Conservation (phyloP, 495 filamentous ascomycete species). For the Jackrogersella minutella region DNA sequence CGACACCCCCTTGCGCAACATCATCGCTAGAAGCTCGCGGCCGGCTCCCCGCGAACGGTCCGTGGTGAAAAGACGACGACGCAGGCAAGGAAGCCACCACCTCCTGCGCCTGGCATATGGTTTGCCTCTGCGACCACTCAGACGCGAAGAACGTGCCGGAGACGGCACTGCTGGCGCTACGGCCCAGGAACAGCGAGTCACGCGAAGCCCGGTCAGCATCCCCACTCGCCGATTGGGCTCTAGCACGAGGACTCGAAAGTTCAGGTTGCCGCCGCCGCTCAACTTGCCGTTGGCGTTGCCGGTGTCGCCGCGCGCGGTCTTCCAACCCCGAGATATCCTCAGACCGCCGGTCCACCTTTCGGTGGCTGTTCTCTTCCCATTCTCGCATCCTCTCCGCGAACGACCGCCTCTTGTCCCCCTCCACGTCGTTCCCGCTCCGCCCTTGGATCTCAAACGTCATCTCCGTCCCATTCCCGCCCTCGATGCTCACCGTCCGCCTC, state of each 20-base stretch:
- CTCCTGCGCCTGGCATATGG: neutral
- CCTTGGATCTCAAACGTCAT: too few species aligned
- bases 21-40: neutral
- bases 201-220: neutral
- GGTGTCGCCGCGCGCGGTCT: neutral
- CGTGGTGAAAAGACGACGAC: neutral
- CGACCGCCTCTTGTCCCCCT: too few species aligned
- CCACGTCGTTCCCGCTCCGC: too few species aligned
- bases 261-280: neutral
- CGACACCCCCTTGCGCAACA: neutral
- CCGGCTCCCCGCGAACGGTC: neutral
- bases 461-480: neutral
- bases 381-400: too few species aligned
- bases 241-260: neutral
- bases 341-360: neutral
- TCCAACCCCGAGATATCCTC: neutral
- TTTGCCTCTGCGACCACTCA: slow-evolving; percentile 21
- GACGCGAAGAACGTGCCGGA: slow-evolving; percentile 31
- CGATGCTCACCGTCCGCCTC: neutral
- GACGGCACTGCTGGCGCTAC: neutral
- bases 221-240: neutral
- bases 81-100: neutral
- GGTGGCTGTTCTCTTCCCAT: too few species aligned
- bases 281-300: neutral
- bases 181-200: slow-evolving; percentile 21